A percentile compares a stretch with the other conserved stretches of the same genome.
Conservation (phyloP, 495 filamentous ascomycete species). For the Hypoxylon lienhwacheense region DNA sequence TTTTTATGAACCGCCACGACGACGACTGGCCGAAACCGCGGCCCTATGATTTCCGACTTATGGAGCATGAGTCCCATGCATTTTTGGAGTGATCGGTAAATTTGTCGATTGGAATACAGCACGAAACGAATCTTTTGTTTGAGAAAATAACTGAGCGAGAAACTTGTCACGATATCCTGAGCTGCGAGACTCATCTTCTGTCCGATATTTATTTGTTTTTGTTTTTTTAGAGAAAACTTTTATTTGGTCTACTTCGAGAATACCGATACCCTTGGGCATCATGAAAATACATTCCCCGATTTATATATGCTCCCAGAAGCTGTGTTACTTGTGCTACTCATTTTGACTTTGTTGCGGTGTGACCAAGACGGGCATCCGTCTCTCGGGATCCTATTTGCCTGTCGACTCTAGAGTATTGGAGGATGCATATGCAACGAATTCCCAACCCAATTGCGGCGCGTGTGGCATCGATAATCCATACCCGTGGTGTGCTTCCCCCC, state of each 20-base stretch:
- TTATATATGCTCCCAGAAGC: slow-evolving; percentile 18
- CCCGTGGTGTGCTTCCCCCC: slow-evolving; percentile 7
- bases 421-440: slow-evolving; percentile 27
- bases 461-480: neutral
- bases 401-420: slow-evolving; percentile 23
- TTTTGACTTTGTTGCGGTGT: slow-evolving; percentile 25
- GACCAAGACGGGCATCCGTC: slow-evolving; percentile 9
- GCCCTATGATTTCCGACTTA: slow-evolving; percentile 31
- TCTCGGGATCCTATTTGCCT: slow-evolving; percentile 19
- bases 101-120: slow-evolving; percentile 29
- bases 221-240: slow-evolving; percentile 15
- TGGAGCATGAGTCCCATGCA: slow-evolving; percentile 33
- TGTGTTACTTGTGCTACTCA: neutral
- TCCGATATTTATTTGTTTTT: slow-evolving; percentile 27
- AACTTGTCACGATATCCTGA: slow-evolving; percentile 28
- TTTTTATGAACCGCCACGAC: slow-evolving; percentile 34
- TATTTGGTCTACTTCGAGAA: slow-evolving; percentile 17
- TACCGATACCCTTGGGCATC: slow-evolving; percentile 33
- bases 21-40: slow-evolving; percentile 24
- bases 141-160: slow-evolving; percentile 21
- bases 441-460: slow-evolving; percentile 1
- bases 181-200: slow-evolving; percentile 21
- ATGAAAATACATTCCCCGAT: slow-evolving; percentile 21
- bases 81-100: slow-evolving; percentile 27
- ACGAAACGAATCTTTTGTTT: slow-evolving; percentile 26